Base-by-base conservation (phyloP, 495 filamentous ascomycete genomes). In the Penicillium odoratum region DNA sequence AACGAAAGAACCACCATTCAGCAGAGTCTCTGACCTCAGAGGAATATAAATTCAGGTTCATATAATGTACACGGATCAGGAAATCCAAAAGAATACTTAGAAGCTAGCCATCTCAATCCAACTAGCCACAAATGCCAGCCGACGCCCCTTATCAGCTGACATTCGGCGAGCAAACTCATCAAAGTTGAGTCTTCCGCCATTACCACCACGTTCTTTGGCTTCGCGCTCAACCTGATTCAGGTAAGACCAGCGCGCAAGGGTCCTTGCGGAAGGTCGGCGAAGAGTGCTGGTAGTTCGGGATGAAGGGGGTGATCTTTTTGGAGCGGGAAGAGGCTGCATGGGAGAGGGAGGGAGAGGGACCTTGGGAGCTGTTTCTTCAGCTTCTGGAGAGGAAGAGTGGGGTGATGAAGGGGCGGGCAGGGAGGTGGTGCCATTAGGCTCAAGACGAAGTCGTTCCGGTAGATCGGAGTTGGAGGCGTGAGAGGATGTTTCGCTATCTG, bases 81-180 rank as follows among this genome's bases (percentile, higher is more conserved):
- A 40, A 15, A 0, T 40, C 15, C 38, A 40, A 16, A 40, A 38
- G 3, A 40, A 5, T 40, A 40, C 21, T 53, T 38, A 86, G 57
- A 86, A 85, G 63, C 78, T 83, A 53, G 81, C 84, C 79, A 93
- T 89, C 69, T 94, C 90, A 65, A 93, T 91, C 91, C 91, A 96
- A 54, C 80, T 87, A 16, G 87, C 88, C 33, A 94, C 76, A 72
- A 93, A 94, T 51, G 86, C 87, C 55, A 95, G 78, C 26, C 80
- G 74, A 42, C 76, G 73, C 34, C 86, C 86, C 47, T 84, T 82
- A 49, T 82, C 79, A 15, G 78, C 78, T 51, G 81, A 83, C 77
- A 93, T 90, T 40, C 88, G 83, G 28, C 73, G 69, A 57, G 88
- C 83, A 68, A 93, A 94, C 71, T 95, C 91, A 3, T 81, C 74